Evolutionary conservation across 495 filamentous ascomycete species (phyloP).

Genomic region (Xylaria telfairii): DNA sequence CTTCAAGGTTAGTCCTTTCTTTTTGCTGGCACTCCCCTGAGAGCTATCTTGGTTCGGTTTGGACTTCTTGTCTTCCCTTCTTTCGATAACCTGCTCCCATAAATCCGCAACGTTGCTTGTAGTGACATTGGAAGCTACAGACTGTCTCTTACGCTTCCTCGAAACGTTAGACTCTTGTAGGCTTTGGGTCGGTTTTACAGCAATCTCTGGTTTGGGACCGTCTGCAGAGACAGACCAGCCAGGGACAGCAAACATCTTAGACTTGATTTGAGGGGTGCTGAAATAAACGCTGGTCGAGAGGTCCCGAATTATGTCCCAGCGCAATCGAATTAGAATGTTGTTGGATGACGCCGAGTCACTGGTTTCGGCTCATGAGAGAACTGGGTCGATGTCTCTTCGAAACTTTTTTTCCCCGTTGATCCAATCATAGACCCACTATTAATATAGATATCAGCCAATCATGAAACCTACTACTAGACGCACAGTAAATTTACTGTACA

Average conservation of each 20-base stretch:
- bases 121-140: slow-evolving; percentile 61
- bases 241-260: slow-evolving; percentile 87
- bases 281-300: neutral
- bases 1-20: slow-evolving; percentile 36
- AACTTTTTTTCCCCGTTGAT: slow-evolving; percentile 15
- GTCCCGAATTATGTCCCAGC: neutral
- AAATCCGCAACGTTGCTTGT: slow-evolving; percentile 74
- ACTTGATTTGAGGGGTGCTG: neutral
- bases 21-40: slow-evolving; percentile 25
- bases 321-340: neutral
- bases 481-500: neutral
- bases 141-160: slow-evolving; percentile 66
- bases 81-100: slow-evolving; percentile 81
- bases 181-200: slow-evolving; percentile 38
- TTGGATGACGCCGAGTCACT: neutral
- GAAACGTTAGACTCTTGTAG: slow-evolving; percentile 39
- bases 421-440: neutral
- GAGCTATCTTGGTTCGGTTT: slow-evolving; percentile 31
- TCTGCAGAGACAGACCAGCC: slow-evolving; percentile 83
- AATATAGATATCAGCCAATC: neutral
- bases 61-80: slow-evolving; percentile 50
- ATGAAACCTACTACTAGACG: neutral
- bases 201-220: slow-evolving; percentile 71
- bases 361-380: neutral
- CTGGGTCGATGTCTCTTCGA: neutral